phyloP scores from a whole-genome alignment of 805 yeast genomes.

The Komagataella populi region DNA sequence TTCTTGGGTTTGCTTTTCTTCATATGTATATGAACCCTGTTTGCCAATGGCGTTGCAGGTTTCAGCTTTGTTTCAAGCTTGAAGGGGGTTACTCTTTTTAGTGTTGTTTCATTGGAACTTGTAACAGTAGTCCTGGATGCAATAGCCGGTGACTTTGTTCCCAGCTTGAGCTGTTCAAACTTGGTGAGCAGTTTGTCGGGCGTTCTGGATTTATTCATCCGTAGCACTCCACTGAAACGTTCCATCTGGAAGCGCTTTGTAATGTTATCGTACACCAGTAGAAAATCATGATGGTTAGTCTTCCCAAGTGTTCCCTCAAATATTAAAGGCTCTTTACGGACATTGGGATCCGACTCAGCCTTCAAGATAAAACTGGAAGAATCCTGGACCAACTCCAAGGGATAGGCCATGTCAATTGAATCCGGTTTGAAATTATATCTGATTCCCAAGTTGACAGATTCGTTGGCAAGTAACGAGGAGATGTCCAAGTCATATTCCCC shows the following conservation, averaged over 20 bases:
- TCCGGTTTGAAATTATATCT: slow-evolving; percentile 19
- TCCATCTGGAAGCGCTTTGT: slow-evolving; percentile 14
- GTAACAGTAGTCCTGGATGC: background rate
- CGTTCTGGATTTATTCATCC: slow-evolving; percentile 18
- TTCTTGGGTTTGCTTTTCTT: background rate
- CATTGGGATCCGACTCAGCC: slow-evolving; percentile 12
- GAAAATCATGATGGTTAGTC: slow-evolving; percentile 8
- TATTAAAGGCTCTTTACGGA: slow-evolving; percentile 8
- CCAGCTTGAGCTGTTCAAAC: background rate
- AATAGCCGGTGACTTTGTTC: background rate
- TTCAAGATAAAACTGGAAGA: slow-evolving; percentile 11
- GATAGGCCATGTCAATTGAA: slow-evolving; percentile 12
- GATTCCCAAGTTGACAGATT: slow-evolving; percentile 1
- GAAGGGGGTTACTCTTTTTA: background rate
- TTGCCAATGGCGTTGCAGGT: background rate
- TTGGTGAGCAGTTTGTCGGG: slow-evolving; percentile 8
- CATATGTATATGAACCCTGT: background rate
- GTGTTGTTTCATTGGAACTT: background rate
- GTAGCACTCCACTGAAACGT: slow-evolving; percentile 12
- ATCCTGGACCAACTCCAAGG: slow-evolving; percentile 10
- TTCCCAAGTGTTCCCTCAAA: slow-evolving; percentile 15
- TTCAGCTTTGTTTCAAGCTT: background rate
- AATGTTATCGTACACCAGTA: slow-evolving; percentile 14
- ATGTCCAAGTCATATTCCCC: slow-evolving; percentile 22
- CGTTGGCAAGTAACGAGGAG: slow-evolving; percentile 10